Evolutionary conservation across 2,329 filamentous ascomycete genomes (phyloP), one percentile per base, ranked within the genome.

Genomic region (Xenoacremonium recifei): DNA sequence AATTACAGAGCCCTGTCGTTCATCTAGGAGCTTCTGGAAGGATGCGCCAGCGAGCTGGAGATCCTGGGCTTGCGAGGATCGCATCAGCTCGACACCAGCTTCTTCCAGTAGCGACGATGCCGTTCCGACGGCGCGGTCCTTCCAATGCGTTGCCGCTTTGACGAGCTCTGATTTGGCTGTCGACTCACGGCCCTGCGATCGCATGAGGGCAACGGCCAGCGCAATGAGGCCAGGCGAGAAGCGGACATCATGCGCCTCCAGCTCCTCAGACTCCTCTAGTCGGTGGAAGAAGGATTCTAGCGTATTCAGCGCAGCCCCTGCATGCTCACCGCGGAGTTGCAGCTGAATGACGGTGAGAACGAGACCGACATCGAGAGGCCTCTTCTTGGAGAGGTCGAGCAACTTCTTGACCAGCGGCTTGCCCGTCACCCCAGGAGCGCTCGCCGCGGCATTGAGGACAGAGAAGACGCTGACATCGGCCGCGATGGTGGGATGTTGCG

Each of bases 221-320:
- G 88, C 89, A 20, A 97, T 78, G 2, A 99, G 73, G 3, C 92
- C 92, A 0, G 93, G 92, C 19, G 89, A 84, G 63, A 85, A 93
- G 10, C 91, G 84, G 19, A 86, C 79, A 53, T 90, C 82, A 42
- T 81, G 73, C 44, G 84, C 75, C 13, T 77, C 72, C 3, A 75
- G 60, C 1, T 71, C 69, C 5, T 63, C 73, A 3, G 79, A 80
- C 35, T 79, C 67, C 55, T 92, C 87, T 2, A 96, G 74, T 9
- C 78, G 78, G 48, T 77, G 77, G 41, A 96, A 77, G 60, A 93
- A 91, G 2, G 77, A 71, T 60, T 95, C 86, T 3, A 96, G 72
- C 5, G 89, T 72, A n/a, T 76, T 72, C 25, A 90, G 79, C 4
- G 92, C 92, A 4, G 85, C 82, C 21, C 79, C 84, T 20, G 80